A percentile compares a stretch with the other conserved stretches of the same genome.
Evolutionary conservation across 139 green algal species (phyloP).

Genomic region (Klebsormidium nitens): DNA sequence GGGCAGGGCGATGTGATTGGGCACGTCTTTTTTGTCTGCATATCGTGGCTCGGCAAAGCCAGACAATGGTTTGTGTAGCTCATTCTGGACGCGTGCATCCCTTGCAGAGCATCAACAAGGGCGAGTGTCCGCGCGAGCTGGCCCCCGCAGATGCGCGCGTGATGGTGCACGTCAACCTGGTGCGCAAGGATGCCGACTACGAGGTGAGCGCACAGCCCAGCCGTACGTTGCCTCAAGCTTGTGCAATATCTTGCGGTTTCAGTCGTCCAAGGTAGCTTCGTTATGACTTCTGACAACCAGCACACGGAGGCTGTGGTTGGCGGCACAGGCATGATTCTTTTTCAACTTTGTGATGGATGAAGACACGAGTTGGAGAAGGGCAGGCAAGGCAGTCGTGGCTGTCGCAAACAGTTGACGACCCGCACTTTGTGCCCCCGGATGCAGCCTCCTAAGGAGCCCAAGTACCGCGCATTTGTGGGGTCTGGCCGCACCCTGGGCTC

Average conservation of each 20-base stretch:
- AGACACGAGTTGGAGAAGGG: too few species aligned
- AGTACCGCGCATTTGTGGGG: constrained; percentile 47
- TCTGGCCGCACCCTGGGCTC: constrained; percentile 36
- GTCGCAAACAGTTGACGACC: too few species aligned
- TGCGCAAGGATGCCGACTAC: constrained; percentile 38
- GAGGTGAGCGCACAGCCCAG: constrained; percentile 22
- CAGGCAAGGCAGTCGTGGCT: too few species aligned
- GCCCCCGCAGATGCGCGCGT: constrained; percentile 20
- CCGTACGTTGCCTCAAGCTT: too few species aligned
- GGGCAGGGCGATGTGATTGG: background rate
- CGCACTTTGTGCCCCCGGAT: too few species aligned
- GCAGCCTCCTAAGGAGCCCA: constrained; percentile 41
- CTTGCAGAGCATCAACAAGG: constrained; percentile 38
- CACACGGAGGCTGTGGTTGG: too few species aligned
- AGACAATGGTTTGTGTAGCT: background rate
- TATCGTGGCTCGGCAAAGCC: too few species aligned
- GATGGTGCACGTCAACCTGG: constrained; percentile 47
- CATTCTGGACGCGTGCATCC: background rate
- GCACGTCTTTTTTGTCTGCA: background rate
- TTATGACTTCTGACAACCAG: too few species aligned
- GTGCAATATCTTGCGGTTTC: too few species aligned
- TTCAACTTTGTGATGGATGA: too few species aligned
- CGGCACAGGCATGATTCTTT: too few species aligned
- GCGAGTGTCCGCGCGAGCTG: constrained; percentile 49
- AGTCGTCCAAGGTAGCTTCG: too few species aligned